These are phyloP conservation scores for Epichloe sibirici DNA, from an alignment of 2,329 filamentous ascomycete species.

Conservation along the genomic window DNA sequence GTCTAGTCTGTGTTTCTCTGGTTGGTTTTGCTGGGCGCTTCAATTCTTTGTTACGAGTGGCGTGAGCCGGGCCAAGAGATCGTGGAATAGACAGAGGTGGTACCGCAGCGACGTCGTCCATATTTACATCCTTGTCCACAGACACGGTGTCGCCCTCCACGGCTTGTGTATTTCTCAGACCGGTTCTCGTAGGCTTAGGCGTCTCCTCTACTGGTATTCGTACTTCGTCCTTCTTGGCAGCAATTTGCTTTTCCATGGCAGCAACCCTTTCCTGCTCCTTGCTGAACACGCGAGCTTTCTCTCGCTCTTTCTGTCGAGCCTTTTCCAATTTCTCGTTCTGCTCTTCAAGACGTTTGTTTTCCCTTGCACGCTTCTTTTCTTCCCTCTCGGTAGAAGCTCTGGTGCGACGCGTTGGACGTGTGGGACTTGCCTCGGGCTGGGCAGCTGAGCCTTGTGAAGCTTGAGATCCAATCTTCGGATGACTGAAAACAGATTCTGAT, in stretches of 20 bases:
- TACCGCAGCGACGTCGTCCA: constrained; percentile 42
- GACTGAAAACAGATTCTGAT: constrained; percentile 32
- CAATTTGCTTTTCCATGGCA: constrained; percentile 40
- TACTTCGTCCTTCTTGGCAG: constrained; percentile 41
- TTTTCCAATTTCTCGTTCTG: constrained; percentile 53
- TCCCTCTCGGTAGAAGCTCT: constrained; percentile 49
- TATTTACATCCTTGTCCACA: constrained; percentile 36
- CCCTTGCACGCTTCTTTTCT: constrained; percentile 54
- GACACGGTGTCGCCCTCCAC: constrained; percentile 19
- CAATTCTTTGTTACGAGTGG: constrained; percentile 37
- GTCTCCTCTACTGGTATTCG: constrained; percentile 27
- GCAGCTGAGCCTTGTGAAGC: constrained; percentile 8
- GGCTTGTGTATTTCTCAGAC: constrained; percentile 37
- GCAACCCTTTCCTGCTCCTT: constrained; percentile 44
- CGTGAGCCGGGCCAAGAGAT: constrained; percentile 33
- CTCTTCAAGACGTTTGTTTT: constrained; percentile 47
- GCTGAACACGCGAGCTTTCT: constrained; percentile 50
- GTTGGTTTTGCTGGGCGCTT: constrained; percentile 51
- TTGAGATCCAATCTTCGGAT: constrained; percentile 12
- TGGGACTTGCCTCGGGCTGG: constrained; percentile 25
- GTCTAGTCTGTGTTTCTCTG: constrained; percentile 45
- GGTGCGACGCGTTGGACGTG: constrained; percentile 34
- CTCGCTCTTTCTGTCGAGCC: constrained; percentile 55
- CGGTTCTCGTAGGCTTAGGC: constrained; percentile 33
- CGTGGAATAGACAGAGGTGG: constrained; percentile 50